Evolutionary conservation across 352 stramenopile species (phyloP), one percentile per base, ranked within the genome.

Genomic region (Globisporangium cederbergense): DNA sequence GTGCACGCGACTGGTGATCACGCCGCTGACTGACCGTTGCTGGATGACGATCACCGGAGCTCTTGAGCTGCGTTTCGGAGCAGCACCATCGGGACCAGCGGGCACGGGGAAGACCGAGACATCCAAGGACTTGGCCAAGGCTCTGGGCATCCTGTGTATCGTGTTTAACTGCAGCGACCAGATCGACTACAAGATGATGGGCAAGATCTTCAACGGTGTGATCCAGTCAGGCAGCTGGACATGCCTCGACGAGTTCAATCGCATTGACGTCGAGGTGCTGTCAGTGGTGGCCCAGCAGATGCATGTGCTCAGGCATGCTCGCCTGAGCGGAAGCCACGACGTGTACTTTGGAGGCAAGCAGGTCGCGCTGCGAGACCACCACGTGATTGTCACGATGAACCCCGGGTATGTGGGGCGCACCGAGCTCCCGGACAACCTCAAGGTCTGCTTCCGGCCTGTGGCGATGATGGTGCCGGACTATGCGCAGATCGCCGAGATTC

Each of bases 121-220:
- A 1, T 97, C 89, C 0, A 98, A 98, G 68, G 95, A 98, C 71
- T 71, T 98, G 16, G 93, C 90, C 10, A 91, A 95, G 65, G 90
- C 84, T 1, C 75, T 98, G 1, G 93, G 89, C 1, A 95, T 97
- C 32, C 80, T 96, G 0, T 98, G 91, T 62, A 97, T 98, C 62
- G 95, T 98, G 18, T 98, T 98, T 68, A 98, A 98, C 67, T 98
- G 95, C 76, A 97, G 86, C 34, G 95, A 98, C 63, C 92, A 98
- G 74, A 98, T 98, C 76, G 97, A 90, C 63, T 92, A 90, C 71
- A 89, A 84, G 60, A 91, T 91, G 72, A 86, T 95, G 77, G 86
- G 74, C n/a, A 93, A 83, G 53, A 87, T 96, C 36, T 92, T 95
- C 40, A 92, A 93, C 52, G 89, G 89, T 25, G 77, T 93, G 11